Base-by-base conservation (phyloP, 2,329 filamentous ascomycete genomes). In the Chaetothyriales sp. region DNA sequence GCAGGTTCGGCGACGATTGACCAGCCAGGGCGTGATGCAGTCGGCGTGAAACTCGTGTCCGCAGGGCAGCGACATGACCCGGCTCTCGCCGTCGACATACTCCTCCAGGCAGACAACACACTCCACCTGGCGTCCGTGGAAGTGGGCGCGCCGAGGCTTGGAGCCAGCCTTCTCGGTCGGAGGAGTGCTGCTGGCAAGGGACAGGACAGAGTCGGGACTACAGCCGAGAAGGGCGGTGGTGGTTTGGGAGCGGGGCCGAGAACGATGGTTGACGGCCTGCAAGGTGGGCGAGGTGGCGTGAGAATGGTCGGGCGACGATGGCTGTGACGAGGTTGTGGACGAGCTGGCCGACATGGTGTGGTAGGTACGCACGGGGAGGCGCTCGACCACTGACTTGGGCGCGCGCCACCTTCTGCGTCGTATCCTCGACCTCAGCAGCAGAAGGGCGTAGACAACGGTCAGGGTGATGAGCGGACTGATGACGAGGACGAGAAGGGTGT, bases 11-110 rank as follows among this genome's bases (percentile, higher is more conserved):
- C 92, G 85, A 47, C 90, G 83, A 15, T 89, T 97, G 0, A 90
- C 95, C 49, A 98, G 74, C 92, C 92, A 98, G 1, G 92, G 92
- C 4, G 92, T 97, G 65, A 98, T 97, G 89, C 92, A 98, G 65
- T 94, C 89, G 25, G 77, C 90, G 67, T 98, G 92, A 68, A 97
- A 98, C 64, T 98, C 92, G 66, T 98, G 92, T 37, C 92, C 92
- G 69, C 92, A 98, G 7, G 92, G 92, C 54, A 98, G 71, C 64
- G 89, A 94, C 92, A 98, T 98, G 43, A 98, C 90, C 63, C 82
- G 81, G 66, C 89, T 95, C 61, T 95, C 82, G 43, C 92, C 92
- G 67, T 95, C 89, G 19, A 95, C 76, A 63, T 97, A 98, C 65
- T 98, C 92, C 65, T 98, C 92, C 33, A 98, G 72, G 62, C 92